Evolutionary conservation across 2,329 filamentous ascomycete genomes (phyloP), one percentile per base, ranked within the genome.

Genomic region (Penicillium sp.): DNA sequence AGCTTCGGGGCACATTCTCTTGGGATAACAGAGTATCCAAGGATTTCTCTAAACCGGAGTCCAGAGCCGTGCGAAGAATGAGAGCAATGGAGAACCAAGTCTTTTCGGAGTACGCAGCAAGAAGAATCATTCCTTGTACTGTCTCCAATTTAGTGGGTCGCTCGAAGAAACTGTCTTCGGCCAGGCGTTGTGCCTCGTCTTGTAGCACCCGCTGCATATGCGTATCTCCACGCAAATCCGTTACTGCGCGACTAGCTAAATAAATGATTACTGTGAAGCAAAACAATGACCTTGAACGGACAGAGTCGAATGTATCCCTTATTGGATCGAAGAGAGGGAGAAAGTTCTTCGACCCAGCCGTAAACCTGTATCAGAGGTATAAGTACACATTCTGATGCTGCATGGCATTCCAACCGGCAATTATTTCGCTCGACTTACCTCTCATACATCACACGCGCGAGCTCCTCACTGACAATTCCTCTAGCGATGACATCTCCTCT

Each of bases 71-170:
- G 14, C 66, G 64, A 16, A 69, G 52, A 43, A 69, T 69, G 8
- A 69, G 60, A 6, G 66, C 66, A 2, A 64, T 69, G 0, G 66
- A 69, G 39, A 69, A 69, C 66, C 66, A 68, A 1, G 66, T 67
- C 30, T 69, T 69, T 42, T 69, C 66, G 0, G 66, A 69, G 22
- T 69, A 69, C 3, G 66, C 66, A 1, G 66, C 66, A 0, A 69
- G 56, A 3, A 69, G 53, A 27, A 69, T 65, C 66, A 68, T 69
- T 4, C 66, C 66, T 31, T 69, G 66, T 0, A 69, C 66, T 0
- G 66, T 68, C 46, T 69, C 66, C 10, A 69, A 56, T 38, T 68
- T 69, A 0, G 66, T 69, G 2, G 66, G 66, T 3, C 66, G 60
- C 37, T 67, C 66, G 29, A 69, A 69, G 41, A 68, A 68, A 34